Evolutionary conservation across 1,284 basidiomycete species (phyloP).

Genomic region (Sphagnurus paluster): DNA sequence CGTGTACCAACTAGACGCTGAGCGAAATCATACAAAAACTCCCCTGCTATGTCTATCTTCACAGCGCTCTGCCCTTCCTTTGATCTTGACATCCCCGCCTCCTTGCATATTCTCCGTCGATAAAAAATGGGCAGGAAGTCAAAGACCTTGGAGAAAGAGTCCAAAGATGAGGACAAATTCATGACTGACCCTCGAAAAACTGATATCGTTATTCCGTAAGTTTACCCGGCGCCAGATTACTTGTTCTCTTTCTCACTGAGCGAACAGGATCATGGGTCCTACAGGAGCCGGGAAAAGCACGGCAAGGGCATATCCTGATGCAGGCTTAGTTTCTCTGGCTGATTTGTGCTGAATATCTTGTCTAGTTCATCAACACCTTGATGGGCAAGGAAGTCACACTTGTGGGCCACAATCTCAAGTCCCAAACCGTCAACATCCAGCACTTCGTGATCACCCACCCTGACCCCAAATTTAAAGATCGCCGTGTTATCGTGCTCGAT

Average conservation of each 20-base stretch:
- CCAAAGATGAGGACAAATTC: conserved; percentile 16
- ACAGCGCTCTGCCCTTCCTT: no score
- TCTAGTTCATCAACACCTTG: conserved; percentile 21
- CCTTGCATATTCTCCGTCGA: no score
- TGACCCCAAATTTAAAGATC: conserved; percentile 9
- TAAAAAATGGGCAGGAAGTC: conserved; percentile 8
- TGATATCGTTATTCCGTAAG: conserved; percentile 18
- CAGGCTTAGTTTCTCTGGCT: background rate
- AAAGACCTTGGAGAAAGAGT: conserved; percentile 12
- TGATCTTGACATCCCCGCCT: no score
- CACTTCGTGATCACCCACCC: conserved; percentile 14
- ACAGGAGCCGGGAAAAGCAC: conserved; percentile 27
- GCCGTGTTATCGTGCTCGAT: conserved; percentile 23
- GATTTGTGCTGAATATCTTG: background rate
- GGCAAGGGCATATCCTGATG: conserved; percentile 12
- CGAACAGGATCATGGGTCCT: conserved; percentile 22
- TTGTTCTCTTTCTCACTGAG: conserved; percentile 3
- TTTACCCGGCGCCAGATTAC: no score
- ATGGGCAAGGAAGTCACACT: conserved; percentile 13
- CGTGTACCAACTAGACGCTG: no score
- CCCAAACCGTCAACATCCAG: conserved; percentile 23
- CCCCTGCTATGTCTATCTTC: no score
- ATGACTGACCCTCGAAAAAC: conserved; percentile 13
- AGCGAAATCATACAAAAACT: no score
- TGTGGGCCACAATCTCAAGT: conserved; percentile 21